A percentile compares a stretch with the other conserved stretches of the same genome.
phyloP scores from a whole-genome alignment of 78 protist species.

The Ministeria vibrans region DNA sequence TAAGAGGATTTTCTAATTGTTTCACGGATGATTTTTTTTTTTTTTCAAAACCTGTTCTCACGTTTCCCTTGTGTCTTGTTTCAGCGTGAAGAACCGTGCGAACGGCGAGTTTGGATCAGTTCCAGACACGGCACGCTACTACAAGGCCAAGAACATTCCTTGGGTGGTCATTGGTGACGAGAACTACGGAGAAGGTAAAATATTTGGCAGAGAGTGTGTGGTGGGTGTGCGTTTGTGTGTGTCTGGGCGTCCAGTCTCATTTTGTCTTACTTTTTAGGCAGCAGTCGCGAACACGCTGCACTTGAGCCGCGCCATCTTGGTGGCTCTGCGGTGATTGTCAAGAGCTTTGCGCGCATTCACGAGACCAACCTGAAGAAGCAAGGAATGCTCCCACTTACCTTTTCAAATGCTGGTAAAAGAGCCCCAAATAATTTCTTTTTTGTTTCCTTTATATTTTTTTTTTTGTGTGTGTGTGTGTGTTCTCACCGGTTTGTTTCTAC shows the following conservation, averaged over 20 bases:
- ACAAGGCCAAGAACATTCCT: slow-evolving; percentile 69
- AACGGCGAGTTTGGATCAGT: slow-evolving; percentile 66
- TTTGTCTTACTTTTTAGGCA: too few relatives aligned
- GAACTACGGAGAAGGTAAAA: slow-evolving; percentile 95
- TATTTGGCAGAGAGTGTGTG: too few relatives aligned
- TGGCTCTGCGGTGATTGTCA: slow-evolving; percentile 83
- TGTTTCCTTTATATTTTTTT: too few relatives aligned
- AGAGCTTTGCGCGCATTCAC: slow-evolving; percentile 92
- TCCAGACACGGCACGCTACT: slow-evolving; percentile 76
- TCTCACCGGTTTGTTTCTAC: too few relatives aligned
- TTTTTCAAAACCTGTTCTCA: too few relatives aligned
- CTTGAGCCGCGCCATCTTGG: slow-evolving; percentile 89
- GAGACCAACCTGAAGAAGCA: slow-evolving; percentile 95
- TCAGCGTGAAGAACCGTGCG: slow-evolving; percentile 73
- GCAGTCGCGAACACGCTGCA: slow-evolving; percentile 94
- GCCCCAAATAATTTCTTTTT: too few relatives aligned
- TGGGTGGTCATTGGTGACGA: slow-evolving; percentile 93
- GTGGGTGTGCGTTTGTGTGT: too few relatives aligned
- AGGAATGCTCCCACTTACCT: slow-evolving; percentile 89
- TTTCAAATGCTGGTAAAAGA: slow-evolving; percentile 76
- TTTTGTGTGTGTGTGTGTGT: too few relatives aligned
- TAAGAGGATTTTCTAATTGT: too few relatives aligned
- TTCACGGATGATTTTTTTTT: too few relatives aligned
- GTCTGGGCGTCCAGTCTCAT: too few relatives aligned
- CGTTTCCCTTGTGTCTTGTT: too few relatives aligned